Base-by-base conservation (phyloP, 352 stramenopile genomes). In the Phytophthora pluvialis region DNA sequence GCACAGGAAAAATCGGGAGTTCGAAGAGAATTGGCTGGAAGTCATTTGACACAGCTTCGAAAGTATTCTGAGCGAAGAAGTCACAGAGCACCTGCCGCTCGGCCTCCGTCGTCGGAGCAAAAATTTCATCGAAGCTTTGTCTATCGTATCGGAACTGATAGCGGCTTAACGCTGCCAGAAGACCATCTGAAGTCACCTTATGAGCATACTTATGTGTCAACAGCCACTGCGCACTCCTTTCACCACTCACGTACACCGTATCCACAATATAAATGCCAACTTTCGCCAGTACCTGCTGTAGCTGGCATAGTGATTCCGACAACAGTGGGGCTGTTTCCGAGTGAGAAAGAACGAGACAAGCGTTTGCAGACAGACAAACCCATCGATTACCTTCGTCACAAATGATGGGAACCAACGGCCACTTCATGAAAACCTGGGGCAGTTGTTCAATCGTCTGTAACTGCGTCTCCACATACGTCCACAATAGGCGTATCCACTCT, bases 401-500 rank as follows among this genome's bases (percentile, higher is more conserved):
- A 36, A 64, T 16, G 5, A 85, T 66, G 12, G 81, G 80, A 35
- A 83, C 56, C 35, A 85, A 68, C 6, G 80, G 80, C 76, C 70
- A 83, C 16, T 86, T 72, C 16, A 61, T 44, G 12, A 84, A 71
- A 9, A 39, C 42, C 46, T 66, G 43, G 3, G 55, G 67, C 4
- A 80, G 33, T 16, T 69, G 64, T 8, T 75, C 56, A 28, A 67
- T 59, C 10, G 31, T 73, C 29, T 54, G 35, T 54, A 89, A 49
- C 1, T 70, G 72, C 32, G 57, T 60, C 18, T 89, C 76, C 26
- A 83, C 52, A 57, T 88, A 89, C 32, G 52, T 66, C 81, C 81
- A 91, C 36, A 84, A 59, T 9, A 79, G 59, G 8, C 59, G 63
- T 29, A 88, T 39, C 81, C 81, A 90, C n/a, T 83, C 66, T 16